Percentiles rank a stretch among this genome's conserved stretches.
Evolutionary conservation across 495 filamentous ascomycete species (phyloP).

Genomic region (Delitschia confertaspora): DNA sequence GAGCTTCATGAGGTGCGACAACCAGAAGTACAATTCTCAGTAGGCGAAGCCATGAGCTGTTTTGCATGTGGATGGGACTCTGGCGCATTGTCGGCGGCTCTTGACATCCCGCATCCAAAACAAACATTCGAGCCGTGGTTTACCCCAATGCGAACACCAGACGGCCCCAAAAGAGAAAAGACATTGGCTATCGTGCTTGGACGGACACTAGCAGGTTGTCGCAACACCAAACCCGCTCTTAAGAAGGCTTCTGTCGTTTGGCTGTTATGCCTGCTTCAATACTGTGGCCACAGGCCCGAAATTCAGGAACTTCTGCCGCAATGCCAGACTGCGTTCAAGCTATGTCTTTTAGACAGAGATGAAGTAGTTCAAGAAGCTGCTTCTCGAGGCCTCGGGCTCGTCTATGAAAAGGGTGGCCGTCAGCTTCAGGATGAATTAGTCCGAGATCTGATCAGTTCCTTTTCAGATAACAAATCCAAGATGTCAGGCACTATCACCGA

Average conservation of each 20-base stretch:
- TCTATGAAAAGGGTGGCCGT: conserved; percentile 84
- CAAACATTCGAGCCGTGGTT: conserved; percentile 21
- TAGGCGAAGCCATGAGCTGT: conserved; percentile 76
- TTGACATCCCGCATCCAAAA: conserved; percentile 50
- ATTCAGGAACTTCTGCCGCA: conserved; percentile 63
- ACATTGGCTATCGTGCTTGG: conserved; percentile 51
- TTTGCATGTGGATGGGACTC: conserved; percentile 73
- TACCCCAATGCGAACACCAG: conserved; percentile 11
- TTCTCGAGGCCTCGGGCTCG: conserved; percentile 75
- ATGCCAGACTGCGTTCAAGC: conserved; percentile 80
- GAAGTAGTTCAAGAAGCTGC: conserved; percentile 93
- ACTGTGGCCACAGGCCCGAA: conserved; percentile 65
- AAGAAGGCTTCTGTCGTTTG: conserved; percentile 86
- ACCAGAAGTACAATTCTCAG: conserved; percentile 76
- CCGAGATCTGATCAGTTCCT: conserved; percentile 74
- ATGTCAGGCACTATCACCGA: conserved; percentile 69
- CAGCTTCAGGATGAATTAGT: conserved; percentile 73
- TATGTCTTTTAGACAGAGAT: conserved; percentile 78
- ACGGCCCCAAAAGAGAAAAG: conserved; percentile 32
- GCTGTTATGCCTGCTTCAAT: conserved; percentile 86
- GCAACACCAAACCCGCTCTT: conserved; percentile 72
- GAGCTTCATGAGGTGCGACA: conserved; percentile 71
- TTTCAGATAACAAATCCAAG: conserved; percentile 61
- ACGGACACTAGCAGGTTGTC: conserved; percentile 63
- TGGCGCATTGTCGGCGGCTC: conserved; percentile 47